These are phyloP conservation scores for Trifolium dubium DNA, from an alignment of 306 rosid genomes.

Conservation along the genomic window DNA sequence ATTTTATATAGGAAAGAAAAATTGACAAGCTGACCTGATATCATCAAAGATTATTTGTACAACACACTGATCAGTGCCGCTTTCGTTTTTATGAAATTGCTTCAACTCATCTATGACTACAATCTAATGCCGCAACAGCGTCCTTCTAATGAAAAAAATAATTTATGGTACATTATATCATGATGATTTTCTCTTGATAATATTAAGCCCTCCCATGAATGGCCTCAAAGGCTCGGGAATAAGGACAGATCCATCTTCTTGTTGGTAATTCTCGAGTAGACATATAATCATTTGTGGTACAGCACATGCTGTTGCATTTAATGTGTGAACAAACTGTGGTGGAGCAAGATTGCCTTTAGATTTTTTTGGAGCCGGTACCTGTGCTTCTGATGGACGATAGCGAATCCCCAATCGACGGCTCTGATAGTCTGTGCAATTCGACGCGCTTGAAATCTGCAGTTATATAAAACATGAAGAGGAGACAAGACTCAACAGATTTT, in stretches of 20 bases:
- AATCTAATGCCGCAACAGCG: slow-evolving; percentile 44
- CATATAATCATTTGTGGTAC: slow-evolving; percentile 88
- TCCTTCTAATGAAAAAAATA: slow-evolving; percentile 39
- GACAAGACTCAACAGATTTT: slow-evolving; percentile 7
- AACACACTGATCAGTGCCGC: slow-evolving; percentile 10
- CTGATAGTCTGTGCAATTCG: slow-evolving; percentile 88
- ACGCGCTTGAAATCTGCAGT: slow-evolving; percentile 87
- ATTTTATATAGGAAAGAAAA: not conserved
- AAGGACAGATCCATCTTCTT: slow-evolving; percentile 77
- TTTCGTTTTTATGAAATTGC: slow-evolving; percentile 13
- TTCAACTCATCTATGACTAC: slow-evolving; percentile 38
- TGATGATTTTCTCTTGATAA: slow-evolving; percentile 58
- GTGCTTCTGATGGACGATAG: slow-evolving; percentile 73
- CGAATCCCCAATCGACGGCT: slow-evolving; percentile 86
- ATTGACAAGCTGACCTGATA: not conserved
- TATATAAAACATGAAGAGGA: slow-evolving; percentile 18
- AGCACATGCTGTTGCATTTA: slow-evolving; percentile 97
- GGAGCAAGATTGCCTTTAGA: slow-evolving; percentile 70
- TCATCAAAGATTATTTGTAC: not conserved
- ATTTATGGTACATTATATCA: slow-evolving; percentile 38
- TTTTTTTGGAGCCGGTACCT: slow-evolving; percentile 54
- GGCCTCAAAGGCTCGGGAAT: slow-evolving; percentile 86
- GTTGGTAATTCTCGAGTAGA: slow-evolving; percentile 85
- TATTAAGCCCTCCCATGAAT: slow-evolving; percentile 73
- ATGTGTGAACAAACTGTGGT: slow-evolving; percentile 82